Conservation (phyloP, 257 asterid genomes). For the Capsicum rhomboideum region DNA sequence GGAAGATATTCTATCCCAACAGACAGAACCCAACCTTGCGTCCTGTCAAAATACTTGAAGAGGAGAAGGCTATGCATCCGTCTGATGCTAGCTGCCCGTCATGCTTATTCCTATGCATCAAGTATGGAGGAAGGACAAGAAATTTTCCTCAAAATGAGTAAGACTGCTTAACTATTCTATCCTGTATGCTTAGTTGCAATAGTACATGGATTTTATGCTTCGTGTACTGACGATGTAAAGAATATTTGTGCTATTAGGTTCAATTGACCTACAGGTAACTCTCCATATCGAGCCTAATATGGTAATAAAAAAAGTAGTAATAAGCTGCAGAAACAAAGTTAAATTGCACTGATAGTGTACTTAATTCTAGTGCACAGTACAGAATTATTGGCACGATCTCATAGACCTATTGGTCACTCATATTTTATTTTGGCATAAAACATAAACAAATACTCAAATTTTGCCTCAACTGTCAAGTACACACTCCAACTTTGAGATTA, state of each 20-base stretch:
- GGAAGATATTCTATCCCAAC: conserved; percentile 22
- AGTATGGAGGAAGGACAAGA: conserved; percentile 30
- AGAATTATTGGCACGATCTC: not conserved
- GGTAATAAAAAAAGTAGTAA: not conserved
- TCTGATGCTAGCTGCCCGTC: conserved; percentile 18
- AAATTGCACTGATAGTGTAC: not conserved
- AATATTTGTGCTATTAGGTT: not conserved
- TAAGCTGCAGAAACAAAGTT: not conserved
- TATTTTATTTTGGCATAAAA: too few species aligned
- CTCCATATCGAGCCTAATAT: not conserved
- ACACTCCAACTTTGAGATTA: too few species aligned
- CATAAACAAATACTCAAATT: too few species aligned
- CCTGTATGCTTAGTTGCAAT: not conserved
- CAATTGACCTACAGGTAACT: not conserved
- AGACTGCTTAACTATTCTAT: not conserved
- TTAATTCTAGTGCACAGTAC: not conserved
- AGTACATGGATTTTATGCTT: not conserved
- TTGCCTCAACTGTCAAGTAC: too few species aligned
- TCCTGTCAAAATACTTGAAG: conserved; percentile 24
- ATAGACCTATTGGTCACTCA: not conserved
- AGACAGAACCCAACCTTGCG: conserved; percentile 17
- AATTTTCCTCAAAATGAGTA: conserved; percentile 25
- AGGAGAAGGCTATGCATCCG: conserved; percentile 24
- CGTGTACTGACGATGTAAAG: not conserved
- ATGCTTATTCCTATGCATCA: conserved; percentile 22